phyloP scores from a whole-genome alignment of 331 rosid species.

The Prunus yedoensis region DNA sequence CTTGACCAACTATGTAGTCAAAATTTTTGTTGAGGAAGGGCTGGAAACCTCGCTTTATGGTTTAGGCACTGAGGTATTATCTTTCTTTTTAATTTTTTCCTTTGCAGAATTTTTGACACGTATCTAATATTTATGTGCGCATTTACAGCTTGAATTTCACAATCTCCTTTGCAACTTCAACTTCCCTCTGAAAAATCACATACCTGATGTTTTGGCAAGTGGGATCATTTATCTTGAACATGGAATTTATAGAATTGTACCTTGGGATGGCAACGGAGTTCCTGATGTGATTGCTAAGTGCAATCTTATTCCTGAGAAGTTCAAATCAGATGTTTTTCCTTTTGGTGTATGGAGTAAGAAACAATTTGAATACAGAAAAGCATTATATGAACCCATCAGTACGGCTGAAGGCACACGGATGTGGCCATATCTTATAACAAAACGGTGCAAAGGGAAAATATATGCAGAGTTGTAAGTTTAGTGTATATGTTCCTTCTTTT shows the following conservation, averaged over 20 bases:
- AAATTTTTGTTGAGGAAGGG: slow-evolving; percentile 88
- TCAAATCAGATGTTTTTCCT: slow-evolving; percentile 44
- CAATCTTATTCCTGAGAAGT: slow-evolving; percentile 44
- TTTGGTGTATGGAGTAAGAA: slow-evolving; percentile 88
- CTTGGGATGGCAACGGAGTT: slow-evolving; percentile 81
- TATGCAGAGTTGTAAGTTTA: slow-evolving; percentile 80
- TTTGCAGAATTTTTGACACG: slow-evolving; percentile 21
- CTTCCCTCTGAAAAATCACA: slow-evolving; percentile 61
- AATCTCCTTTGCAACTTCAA: slow-evolving; percentile 53
- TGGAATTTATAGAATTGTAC: slow-evolving; percentile 52
- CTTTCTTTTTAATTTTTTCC: slow-evolving; percentile 20
- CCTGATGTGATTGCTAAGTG: slow-evolving; percentile 63
- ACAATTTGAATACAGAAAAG: slow-evolving; percentile 59
- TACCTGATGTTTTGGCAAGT: slow-evolving; percentile 71
- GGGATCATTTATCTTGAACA: slow-evolving; percentile 78
- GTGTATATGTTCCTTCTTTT: slow-evolving; percentile 15
- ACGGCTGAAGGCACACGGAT: slow-evolving; percentile 43
- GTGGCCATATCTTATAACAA: slow-evolving; percentile 88
- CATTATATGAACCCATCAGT: slow-evolving; percentile 23
- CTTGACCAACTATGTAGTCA: slow-evolving; percentile 57
- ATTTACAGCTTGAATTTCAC: slow-evolving; percentile 78
- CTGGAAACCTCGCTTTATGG: slow-evolving; percentile 78
- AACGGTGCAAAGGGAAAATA: slow-evolving; percentile 76
- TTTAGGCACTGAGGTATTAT: slow-evolving; percentile 88
- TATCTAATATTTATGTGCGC: slow-evolving; percentile 35